Evolutionary conservation across 495 filamentous ascomycete genomes (phyloP).

Genomic region (Margaritispora aquatica): DNA sequence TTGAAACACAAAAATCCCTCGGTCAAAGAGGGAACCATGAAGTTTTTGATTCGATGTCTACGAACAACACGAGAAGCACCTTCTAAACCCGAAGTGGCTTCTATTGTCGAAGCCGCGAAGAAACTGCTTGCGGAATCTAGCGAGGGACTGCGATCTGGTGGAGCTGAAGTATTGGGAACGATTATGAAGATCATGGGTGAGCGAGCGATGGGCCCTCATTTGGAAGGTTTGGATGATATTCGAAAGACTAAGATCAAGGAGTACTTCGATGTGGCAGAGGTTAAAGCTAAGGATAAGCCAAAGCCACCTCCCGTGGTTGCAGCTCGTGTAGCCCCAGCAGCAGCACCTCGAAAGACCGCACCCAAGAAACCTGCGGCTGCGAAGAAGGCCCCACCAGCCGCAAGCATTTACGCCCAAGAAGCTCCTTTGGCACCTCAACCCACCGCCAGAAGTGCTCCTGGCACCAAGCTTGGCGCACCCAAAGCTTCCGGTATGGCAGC

Average conservation of each 20-base stretch:
- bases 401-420: conserved; percentile 33
- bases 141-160: conserved; percentile 77
- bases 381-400: conserved; percentile 39
- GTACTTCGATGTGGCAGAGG: conserved; percentile 83
- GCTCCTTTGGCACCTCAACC: conserved; percentile 50
- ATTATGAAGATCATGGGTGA: conserved; percentile 99
- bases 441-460: conserved; percentile 52
- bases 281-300: conserved; percentile 95
- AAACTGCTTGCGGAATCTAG: conserved; percentile 86
- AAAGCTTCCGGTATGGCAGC: conserved; percentile 50
- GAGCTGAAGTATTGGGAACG: conserved; percentile 87
- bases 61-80: conserved; percentile 79
- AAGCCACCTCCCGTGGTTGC: conserved; percentile 68
- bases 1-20: conserved; percentile 94
- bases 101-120: conserved; percentile 77
- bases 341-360: conserved; percentile 46
- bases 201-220: conserved; percentile 86
- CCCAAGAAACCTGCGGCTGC: conserved; percentile 37
- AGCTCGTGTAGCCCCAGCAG: conserved; percentile 40
- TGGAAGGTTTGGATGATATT: conserved; percentile 96
- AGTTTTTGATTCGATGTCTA: conserved; percentile 83
- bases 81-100: conserved; percentile 71
- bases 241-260: conserved; percentile 95
- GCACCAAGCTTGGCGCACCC: conserved; percentile 51
- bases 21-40: conserved; percentile 89